Percentiles rank a stretch among this genome's conserved stretches.
Conservation (phyloP, 2,329 filamentous ascomycete genomes). For the Grosmannia clavigera region DNA sequence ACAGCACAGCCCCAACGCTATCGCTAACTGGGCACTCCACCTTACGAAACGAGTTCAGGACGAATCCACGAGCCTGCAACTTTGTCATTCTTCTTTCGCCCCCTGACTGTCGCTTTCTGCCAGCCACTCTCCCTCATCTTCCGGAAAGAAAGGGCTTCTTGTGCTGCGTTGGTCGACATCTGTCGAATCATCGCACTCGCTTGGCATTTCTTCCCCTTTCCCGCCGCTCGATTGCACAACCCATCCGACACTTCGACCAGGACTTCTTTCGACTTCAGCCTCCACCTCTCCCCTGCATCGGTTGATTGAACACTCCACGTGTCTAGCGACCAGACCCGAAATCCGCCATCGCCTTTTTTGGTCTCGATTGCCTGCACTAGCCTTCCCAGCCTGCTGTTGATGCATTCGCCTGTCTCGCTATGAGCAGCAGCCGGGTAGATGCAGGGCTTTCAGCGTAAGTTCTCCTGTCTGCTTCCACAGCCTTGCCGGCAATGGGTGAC, state of each 20-base stretch:
- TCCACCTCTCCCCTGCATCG: not conserved
- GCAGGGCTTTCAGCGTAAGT: conserved; percentile 53
- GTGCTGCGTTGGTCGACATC: not conserved
- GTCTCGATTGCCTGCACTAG: not conserved
- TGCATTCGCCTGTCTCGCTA: conserved; percentile 13
- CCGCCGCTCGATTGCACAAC: not conserved
- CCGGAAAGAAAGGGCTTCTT: not conserved
- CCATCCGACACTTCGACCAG: not conserved
- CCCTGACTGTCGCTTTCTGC: not conserved
- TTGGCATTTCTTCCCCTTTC: not conserved
- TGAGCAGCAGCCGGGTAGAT: conserved; percentile 40
- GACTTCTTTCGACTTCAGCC: not conserved
- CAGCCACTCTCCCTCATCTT: not conserved
- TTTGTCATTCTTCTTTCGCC: not conserved
- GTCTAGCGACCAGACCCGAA: not conserved
- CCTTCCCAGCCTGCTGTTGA: not conserved
- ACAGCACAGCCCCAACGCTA: conserved; percentile 13
- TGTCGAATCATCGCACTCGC: not conserved
- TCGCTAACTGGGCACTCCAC: not conserved
- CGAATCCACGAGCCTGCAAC: not conserved
- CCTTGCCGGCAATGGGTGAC: not conserved
- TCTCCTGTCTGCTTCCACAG: conserved; percentile 1
- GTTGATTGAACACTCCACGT: not conserved
- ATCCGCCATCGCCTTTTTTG: not conserved
- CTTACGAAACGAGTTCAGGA: conserved; percentile 1